Evolutionary conservation across 768 basidiomycete species (phyloP), one percentile per base, ranked within the genome.

Genomic region (Suillus cothurnatus): DNA sequence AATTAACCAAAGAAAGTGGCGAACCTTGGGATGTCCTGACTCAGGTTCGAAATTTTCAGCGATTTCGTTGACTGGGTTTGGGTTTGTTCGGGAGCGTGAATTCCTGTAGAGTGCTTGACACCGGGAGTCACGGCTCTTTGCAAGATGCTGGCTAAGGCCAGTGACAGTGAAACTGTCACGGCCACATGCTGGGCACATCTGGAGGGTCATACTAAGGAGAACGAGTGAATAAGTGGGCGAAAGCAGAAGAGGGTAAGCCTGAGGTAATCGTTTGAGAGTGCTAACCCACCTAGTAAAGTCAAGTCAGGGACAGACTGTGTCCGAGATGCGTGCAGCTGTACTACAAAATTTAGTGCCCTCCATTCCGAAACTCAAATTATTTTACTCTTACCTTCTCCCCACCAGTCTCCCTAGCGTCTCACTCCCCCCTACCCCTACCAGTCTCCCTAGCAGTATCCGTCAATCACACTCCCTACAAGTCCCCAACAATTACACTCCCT

Each of bases 51-150:
- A 23, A 49, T 49, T 49, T 49, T 49, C 11, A 1, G 47, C 6
- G 12, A 1, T 49, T 23, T 49, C 3, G 14, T 17, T 26, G 49
- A 50, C 26, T 28, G 26, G 49, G 0, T 50, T 7, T 50, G 49
- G 6, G 26, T 50, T 50, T 50, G 49, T 50, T 50, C 12, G 15
- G 2, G 49, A 50, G 26, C 15, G 3, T 26, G 62, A 55, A 26
- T 58, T 34, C 28, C 41, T 32, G 36, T 63, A 63, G 31, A 63
- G 52, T 55, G 50, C 52, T 32, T 36, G 34, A 39, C 62, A 63
- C 8, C 26, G 6, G 21, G 62, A 53, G 31, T 63, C 41, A 6
- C 8, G 8, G 31, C 50, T 63, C 41, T 63, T 50, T 36, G 62
- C 31, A 4, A 63, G 62, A 41, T 63, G 62, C 23, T 56, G 53